Percentiles rank a stretch among this genome's conserved stretches.
Conservation (phyloP, 2,329 filamentous ascomycete species). For the Paracoccidioides lutzii region DNA sequence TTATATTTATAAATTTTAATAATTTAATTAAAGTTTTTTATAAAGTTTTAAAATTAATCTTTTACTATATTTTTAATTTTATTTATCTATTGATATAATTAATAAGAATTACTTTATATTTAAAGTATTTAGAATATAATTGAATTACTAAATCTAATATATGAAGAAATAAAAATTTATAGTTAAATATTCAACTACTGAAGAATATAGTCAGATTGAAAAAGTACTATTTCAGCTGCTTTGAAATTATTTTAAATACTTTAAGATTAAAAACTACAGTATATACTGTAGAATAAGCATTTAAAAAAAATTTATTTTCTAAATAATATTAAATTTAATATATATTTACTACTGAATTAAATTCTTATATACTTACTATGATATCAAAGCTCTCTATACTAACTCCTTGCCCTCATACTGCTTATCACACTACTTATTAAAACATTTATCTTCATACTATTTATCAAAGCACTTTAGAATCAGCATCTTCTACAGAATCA, state of each 20-base stretch:
- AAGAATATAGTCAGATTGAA: background rate
- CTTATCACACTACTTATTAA: no score
- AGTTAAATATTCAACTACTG: background rate
- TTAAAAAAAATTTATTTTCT: conserved; percentile 3
- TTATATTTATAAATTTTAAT: background rate
- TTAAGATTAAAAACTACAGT: conserved; percentile 1
- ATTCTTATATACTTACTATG: conserved; percentile 1
- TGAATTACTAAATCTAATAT: background rate
- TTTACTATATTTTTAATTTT: background rate
- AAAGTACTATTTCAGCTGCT: background rate
- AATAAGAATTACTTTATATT: background rate
- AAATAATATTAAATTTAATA: background rate
- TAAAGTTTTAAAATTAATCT: background rate
- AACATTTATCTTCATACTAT: no score
- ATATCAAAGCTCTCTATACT: no score
- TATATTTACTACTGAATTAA: background rate
- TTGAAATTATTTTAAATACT: conserved; percentile 3
- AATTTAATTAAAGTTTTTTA: background rate
- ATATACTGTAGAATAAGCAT: background rate
- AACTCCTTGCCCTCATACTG: no score
- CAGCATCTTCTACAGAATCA: no score
- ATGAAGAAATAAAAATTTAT: background rate
- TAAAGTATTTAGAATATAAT: background rate
- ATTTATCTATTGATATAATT: background rate
- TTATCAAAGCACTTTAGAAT: no score